Percentiles rank a stretch among this genome's conserved stretches.
Evolutionary conservation across 2,329 filamentous ascomycete species (phyloP).

Genomic region (Hysterium pulicare): DNA sequence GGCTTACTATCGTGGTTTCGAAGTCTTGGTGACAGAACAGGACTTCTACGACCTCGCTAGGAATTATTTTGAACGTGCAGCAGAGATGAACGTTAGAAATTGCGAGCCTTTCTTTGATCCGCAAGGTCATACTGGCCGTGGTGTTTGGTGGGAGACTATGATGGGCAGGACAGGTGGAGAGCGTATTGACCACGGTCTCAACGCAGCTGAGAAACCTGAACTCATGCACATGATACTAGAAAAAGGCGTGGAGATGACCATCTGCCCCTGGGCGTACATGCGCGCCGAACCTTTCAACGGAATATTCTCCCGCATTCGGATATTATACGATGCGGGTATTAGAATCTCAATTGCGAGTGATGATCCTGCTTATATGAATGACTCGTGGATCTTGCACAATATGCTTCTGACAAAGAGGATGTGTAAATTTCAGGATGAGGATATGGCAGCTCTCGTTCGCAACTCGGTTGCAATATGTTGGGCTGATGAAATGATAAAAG

Average conservation of each 20-base stretch:
- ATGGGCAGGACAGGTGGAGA: constrained; percentile 34
- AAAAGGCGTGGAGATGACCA: constrained; percentile 38
- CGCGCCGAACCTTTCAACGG: constrained; percentile 44
- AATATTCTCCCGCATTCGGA: constrained; percentile 32
- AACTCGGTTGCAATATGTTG: too few species aligned
- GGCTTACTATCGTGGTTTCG: constrained; percentile 20
- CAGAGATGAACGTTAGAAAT: constrained; percentile 40
- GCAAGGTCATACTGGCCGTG: constrained; percentile 41
- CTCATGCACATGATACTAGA: constrained; percentile 32
- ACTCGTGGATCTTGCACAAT: too few species aligned
- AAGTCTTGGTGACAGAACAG: constrained; percentile 30
- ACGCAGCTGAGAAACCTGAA: constrained; percentile 33
- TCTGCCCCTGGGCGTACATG: constrained; percentile 44
- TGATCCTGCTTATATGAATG: too few species aligned
- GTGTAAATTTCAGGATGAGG: too few species aligned
- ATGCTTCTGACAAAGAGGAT: too few species aligned
- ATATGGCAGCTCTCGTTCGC: too few species aligned
- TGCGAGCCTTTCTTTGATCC: constrained; percentile 44
- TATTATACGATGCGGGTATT: constrained; percentile 44
- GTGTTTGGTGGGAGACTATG: constrained; percentile 29
- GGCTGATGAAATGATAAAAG: too few species aligned
- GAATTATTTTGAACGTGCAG: constrained; percentile 34
- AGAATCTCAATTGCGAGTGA: too few species aligned
- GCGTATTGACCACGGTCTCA: constrained; percentile 44
- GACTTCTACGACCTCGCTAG: constrained; percentile 44